Conservation (phyloP, 1,284 basidiomycete species). For the Puccinia polysora region DNA sequence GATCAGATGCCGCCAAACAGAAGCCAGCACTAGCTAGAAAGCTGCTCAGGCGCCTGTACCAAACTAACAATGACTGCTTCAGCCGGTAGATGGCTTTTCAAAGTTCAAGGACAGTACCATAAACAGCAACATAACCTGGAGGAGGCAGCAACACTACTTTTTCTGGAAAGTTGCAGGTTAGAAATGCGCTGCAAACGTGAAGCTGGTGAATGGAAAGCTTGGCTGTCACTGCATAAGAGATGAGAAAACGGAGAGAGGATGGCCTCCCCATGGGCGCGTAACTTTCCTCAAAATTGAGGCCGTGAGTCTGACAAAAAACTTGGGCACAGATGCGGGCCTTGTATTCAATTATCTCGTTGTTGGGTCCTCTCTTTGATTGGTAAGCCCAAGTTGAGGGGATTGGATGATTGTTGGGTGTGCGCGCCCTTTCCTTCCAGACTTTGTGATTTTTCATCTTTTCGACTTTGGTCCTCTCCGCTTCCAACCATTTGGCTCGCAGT, state of each 20-base stretch:
- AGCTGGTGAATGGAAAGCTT: background rate
- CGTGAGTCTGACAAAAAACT: background rate
- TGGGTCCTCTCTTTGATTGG: background rate
- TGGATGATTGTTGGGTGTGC: background rate
- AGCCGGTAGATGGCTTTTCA: background rate
- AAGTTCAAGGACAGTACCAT: background rate
- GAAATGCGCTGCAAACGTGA: background rate
- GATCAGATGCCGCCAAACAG: background rate
- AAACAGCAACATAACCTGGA: background rate
- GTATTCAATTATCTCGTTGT: background rate
- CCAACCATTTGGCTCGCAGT: too few relatives aligned
- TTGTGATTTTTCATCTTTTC: background rate
- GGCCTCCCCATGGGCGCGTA: background rate
- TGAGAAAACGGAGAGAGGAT: background rate
- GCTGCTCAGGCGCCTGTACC: background rate
- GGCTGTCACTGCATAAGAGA: background rate
- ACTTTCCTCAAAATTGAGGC: background rate
- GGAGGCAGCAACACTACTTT: background rate
- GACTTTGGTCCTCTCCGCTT: background rate
- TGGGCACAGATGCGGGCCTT: slow-evolving; percentile 1
- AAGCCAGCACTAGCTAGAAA: background rate
- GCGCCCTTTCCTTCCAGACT: background rate
- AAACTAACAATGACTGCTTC: background rate
- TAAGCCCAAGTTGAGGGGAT: background rate
- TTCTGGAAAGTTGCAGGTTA: background rate